Base-by-base conservation (phyloP, 2,329 filamentous ascomycete genomes). In the Penicillium brasilianum region DNA sequence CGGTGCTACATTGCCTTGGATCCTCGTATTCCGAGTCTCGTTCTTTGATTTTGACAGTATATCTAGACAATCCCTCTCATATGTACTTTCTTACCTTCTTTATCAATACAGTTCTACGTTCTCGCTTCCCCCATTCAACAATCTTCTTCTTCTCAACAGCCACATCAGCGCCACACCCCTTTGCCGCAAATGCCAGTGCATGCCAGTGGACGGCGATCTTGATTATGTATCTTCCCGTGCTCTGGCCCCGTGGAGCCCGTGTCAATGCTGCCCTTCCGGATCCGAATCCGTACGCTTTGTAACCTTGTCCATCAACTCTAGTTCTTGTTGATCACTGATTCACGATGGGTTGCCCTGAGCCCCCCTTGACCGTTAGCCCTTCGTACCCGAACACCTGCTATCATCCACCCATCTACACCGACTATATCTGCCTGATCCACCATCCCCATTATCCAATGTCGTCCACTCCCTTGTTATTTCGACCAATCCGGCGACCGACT, bases 121-220 rank as follows among this genome's bases (percentile, higher is more conserved):
- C 9, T 11, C 5, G n/a, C 20, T n/a, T n/a, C 37, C 39, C 39
- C 10, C 9, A 13, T 43, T 11, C 25, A 11, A 13, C 9, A 41
- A 7, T 20, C 3, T 55, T 50, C 32, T n/a, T 22, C 20, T 36
- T 28, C 37, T 60, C 61, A 63, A 58, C 63, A 59, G 60, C 58
- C 60, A 18, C 46, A 18, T 50, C 46, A 34, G 61, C 61, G 61
- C 61, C 61, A 63, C 60, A 61, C 25, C 54, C 56, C 54, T 44
- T 55, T 56, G 46, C 55, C 59, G 55, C 59, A 28, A 28, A 63
- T 63, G 20, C 61, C 58, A 55, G 50, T 60, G 50, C 54, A 63
- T 58, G 58, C 58, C 43, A 46, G 41, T n/a, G 16, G 36, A 51
- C 32, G 61, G 58, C 60, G 58, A 63, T 63, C 58, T 61, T 59